Percentiles rank a stretch among this genome's conserved stretches.
These are phyloP conservation scores for Amylostereum chailletii DNA, from an alignment of 1,284 basidiomycete genomes.

Conservation along the genomic window DNA sequence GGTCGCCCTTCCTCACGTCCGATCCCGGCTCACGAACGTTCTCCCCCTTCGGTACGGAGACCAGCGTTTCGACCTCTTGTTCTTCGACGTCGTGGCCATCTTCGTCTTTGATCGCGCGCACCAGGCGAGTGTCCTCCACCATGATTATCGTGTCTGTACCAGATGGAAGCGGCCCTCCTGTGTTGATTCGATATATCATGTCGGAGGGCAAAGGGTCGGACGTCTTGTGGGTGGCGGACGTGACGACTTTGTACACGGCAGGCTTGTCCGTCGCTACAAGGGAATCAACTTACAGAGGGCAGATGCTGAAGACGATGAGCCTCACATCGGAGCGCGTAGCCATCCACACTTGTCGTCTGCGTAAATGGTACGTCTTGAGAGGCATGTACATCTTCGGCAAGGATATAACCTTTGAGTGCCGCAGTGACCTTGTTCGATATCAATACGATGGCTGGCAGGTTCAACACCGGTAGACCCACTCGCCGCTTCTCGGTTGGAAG, in stretches of 20 bases:
- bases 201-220: constrained; percentile 36
- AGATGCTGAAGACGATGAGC: background rate
- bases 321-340: constrained; percentile 73
- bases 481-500: constrained; percentile 22
- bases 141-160: constrained; percentile 79
- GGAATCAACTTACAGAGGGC: background rate
- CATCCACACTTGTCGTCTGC: constrained; percentile 78
- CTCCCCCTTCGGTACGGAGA: constrained; percentile 54
- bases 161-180: constrained; percentile 66
- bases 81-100: constrained; percentile 43
- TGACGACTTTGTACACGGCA: constrained; percentile 67
- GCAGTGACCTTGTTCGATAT: constrained; percentile 38
- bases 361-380: constrained; percentile 52
- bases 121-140: constrained; percentile 83
- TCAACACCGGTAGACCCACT: constrained; percentile 17
- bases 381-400: constrained; percentile 70
- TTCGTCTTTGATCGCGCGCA: constrained; percentile 32
- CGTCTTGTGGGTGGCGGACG: constrained; percentile 38
- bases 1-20: constrained; percentile 61
- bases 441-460: background rate
- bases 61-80: constrained; percentile 57
- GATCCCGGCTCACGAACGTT: constrained; percentile 71
- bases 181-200: constrained; percentile 69
- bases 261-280: constrained; percentile 46
- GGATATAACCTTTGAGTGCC: constrained; percentile 52